Base-by-base conservation (phyloP, 2,329 filamentous ascomycete genomes). In the Macrophomina phaseolina region DNA sequence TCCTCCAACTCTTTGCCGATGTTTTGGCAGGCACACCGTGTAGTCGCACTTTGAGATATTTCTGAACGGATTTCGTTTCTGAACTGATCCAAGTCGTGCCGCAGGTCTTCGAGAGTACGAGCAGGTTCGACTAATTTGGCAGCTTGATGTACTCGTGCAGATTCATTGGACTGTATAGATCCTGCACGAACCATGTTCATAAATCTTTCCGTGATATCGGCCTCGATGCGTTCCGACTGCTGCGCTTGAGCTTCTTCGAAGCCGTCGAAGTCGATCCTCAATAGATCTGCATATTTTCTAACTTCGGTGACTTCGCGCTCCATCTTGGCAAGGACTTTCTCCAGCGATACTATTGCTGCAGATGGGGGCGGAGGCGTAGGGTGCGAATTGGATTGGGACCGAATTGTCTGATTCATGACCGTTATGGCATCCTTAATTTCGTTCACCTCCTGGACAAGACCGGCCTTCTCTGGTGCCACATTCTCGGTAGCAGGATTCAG, bases 171-270 rank as follows among this genome's bases (percentile, higher is more conserved):
- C 23, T 23, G 23, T 23, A 23, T 3, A 23, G 23, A 23, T 23
- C 23, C 23, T 23, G 23, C 23, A 23, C 23, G 23, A 23, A 23
- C 3, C 23, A 23, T 23, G 23, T 23, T 23, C 23, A 23, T 23
- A 23, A 23, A 23, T 23, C 23, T 23, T 23, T 23, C 23, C 23
- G 23, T 16, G 2, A 62, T 5, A 18, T 62, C 58, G 3, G 30
- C 58, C 7, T 62, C 58, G 30, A 62, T 38, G 30, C 48, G 32
- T 40, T 49, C 32, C 18, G 58, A 36, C 18, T 62, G 42, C n/a
- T 49, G n/a, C 5, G 30, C 42, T 28, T 23, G 11, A 5, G 16
- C 42, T 9, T 49, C 45, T 23, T 62, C 58, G 5, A 48, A 40
- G 58, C 5, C 5, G 1, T 49, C 45, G n/a, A 62, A 28, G 32